Conservation (phyloP, 1,284 basidiomycete genomes). For the Pholiota adiposa region DNA sequence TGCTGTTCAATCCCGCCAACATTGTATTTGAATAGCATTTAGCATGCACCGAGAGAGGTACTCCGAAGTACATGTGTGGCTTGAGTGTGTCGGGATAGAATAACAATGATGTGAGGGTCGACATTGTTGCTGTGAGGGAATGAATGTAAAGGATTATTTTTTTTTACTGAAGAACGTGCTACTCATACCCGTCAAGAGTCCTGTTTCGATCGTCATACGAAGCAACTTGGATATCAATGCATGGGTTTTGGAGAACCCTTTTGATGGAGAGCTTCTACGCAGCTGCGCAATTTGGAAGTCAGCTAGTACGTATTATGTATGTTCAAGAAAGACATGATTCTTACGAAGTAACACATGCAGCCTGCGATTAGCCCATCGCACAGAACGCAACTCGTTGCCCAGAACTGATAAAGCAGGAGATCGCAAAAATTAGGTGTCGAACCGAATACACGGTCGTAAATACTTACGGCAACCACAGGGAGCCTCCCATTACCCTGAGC, state of each 20-base stretch:
- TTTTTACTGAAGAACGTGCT: neutral
- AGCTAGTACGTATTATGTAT: too few relatives aligned
- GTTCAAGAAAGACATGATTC: neutral
- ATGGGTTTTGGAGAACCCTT: neutral
- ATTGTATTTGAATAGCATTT: slow-evolving; percentile 1
- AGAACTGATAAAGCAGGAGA: slow-evolving; percentile 5
- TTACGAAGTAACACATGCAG: slow-evolving; percentile 19
- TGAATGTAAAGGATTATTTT: neutral
- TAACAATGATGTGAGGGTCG: neutral
- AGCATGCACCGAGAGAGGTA: neutral
- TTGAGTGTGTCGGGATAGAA: neutral
- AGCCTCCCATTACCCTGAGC: too few relatives aligned
- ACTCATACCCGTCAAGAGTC: neutral
- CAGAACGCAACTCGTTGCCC: slow-evolving; percentile 6
- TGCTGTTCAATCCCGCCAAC: slow-evolving; percentile 2
- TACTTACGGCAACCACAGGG: neutral
- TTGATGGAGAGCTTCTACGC: neutral
- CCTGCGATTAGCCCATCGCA: slow-evolving; percentile 18
- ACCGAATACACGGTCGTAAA: too few relatives aligned
- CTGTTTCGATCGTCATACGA: neutral
- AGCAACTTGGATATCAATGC: neutral
- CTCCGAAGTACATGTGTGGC: neutral
- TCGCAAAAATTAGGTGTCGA: neutral
- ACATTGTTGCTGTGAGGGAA: neutral
- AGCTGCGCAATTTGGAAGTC: neutral